Percentiles rank a stretch among this genome's conserved stretches.
Evolutionary conservation across 2,329 filamentous ascomycete species (phyloP).

Genomic region (Ceratocystiopsis minuta): DNA sequence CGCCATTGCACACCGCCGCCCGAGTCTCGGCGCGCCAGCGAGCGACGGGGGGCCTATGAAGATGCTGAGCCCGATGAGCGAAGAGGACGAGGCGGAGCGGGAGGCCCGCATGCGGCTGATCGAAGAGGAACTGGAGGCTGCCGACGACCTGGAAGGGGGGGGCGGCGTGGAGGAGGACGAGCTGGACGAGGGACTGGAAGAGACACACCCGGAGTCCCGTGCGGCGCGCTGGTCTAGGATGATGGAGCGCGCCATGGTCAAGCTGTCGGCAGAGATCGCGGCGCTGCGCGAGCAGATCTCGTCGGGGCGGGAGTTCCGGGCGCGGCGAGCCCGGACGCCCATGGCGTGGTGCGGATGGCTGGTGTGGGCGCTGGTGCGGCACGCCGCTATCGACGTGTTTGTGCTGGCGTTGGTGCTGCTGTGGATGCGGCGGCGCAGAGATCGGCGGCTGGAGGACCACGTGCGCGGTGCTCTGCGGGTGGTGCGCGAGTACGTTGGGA

Average conservation of each 20-base stretch:
- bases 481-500: conserved; percentile 39
- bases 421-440: conserved; percentile 55
- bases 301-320: conserved; percentile 51
- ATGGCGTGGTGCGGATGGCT: conserved; percentile 55
- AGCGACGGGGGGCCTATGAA: conserved; percentile 33
- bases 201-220: too few species aligned
- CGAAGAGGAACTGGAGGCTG: conserved; percentile 16
- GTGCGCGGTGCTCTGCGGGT: conserved; percentile 44
- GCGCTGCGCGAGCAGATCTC: conserved; percentile 84
- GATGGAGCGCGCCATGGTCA: conserved; percentile 71
- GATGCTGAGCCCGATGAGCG: conserved; percentile 70
- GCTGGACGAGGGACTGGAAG: too few species aligned
- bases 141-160: neutral
- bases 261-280: conserved; percentile 82
- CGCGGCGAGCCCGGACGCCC: conserved; percentile 44
- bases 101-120: conserved; percentile 27
- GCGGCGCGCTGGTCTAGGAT: conserved; percentile 47
- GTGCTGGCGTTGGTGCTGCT: conserved; percentile 47
- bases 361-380: conserved; percentile 51
- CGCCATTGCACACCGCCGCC: neutral
- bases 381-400: conserved; percentile 54
- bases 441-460: conserved; percentile 55
- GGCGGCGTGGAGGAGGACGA: neutral
- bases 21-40: conserved; percentile 1
- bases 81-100: conserved; percentile 52